These are phyloP conservation scores for Calonectria leucothoes DNA, from an alignment of 2,329 filamentous ascomycete genomes.

Conservation along the genomic window DNA sequence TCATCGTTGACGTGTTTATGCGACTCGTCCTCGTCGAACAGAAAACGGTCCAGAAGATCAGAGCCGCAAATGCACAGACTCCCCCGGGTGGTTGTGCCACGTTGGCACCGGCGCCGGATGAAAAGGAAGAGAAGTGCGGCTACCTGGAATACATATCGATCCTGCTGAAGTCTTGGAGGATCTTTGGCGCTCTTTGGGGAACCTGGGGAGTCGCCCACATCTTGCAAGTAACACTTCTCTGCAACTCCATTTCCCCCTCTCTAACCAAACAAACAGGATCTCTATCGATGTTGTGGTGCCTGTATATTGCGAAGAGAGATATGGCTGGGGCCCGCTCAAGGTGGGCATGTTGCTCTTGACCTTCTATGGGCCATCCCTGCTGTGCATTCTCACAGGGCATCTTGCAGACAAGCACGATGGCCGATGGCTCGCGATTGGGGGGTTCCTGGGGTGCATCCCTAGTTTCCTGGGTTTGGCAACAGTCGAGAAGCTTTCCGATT, in stretches of 20 bases:
- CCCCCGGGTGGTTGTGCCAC: background rate
- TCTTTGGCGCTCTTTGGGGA: conserved; percentile 21
- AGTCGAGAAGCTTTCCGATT: conserved; percentile 3
- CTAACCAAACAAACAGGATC: conserved; percentile 20
- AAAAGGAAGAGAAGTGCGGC: background rate
- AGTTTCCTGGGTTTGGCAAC: conserved; percentile 18
- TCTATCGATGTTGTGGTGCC: conserved; percentile 24
- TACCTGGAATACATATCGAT: conserved; percentile 10
- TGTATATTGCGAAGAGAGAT: conserved; percentile 17
- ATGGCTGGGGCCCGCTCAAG: conserved; percentile 1
- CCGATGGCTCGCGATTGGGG: conserved; percentile 20
- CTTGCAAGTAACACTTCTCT: conserved; percentile 11
- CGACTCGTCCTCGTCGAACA: conserved; percentile 23
- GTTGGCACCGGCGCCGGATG: background rate
- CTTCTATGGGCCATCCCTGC: conserved; percentile 24
- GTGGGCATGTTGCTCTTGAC: conserved; percentile 21
- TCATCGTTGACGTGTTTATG: conserved; percentile 23
- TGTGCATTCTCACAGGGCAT: conserved; percentile 18
- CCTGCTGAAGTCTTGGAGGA: conserved; percentile 25
- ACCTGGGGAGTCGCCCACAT: conserved; percentile 28
- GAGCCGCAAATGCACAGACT: background rate
- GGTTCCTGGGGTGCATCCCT: conserved; percentile 20
- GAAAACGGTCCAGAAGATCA: background rate
- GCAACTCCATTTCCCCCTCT: background rate
- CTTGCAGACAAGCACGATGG: conserved; percentile 25